Base-by-base conservation (phyloP, 2,329 filamentous ascomycete species). In the Fusarium clavum region DNA sequence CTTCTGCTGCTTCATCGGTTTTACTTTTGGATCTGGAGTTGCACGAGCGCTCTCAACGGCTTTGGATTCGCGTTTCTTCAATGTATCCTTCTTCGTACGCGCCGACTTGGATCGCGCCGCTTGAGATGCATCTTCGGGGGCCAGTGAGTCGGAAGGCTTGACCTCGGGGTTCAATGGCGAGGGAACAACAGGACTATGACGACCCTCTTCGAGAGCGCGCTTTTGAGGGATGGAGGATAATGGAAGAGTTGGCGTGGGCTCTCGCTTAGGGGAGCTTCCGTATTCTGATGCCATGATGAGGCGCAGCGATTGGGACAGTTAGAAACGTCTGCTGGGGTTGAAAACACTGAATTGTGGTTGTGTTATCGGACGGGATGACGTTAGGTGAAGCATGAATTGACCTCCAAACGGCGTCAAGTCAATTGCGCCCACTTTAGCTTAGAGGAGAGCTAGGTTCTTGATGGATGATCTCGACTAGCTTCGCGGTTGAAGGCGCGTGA, bases 111-210 rank as follows among this genome's bases (percentile, higher is more conserved):
- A 73, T 27, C 78, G 77, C 34, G 70, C 71, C n/a, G 73, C 57
- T 24, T 78, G 78, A 66, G 83, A 84, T 69, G 83, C 85, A 70
- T 88, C 86, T 38, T 86, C 84, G 14, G 79, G 77, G 16, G 78
- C 75, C 24, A 80, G 79, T 5, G 79, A 74, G 57, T 81, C 82
- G 44, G 76, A 76, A 12, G 77, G 72, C 64, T 77, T 87, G 67
- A 85, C 84, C 47, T 91, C 88, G 48, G 90, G 89, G 73, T 94
- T 94, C 67, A 94, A 86, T 29, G 92, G 92, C 13, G 92, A 94
- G 5, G 92, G 89, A 3, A 94, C 85, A 14, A 89, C 85, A 7
- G 92, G 92, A 65, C 86, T 86, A 79, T 94, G 90, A 38, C 69
- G 69, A 76, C 88, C 88, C 73, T 92, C 91, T 65, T 92, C 90